A percentile compares a stretch with the other conserved stretches of the same genome.
Evolutionary conservation across 2,329 filamentous ascomycete genomes (phyloP).

Genomic region (Clarireedia hainanense): DNA sequence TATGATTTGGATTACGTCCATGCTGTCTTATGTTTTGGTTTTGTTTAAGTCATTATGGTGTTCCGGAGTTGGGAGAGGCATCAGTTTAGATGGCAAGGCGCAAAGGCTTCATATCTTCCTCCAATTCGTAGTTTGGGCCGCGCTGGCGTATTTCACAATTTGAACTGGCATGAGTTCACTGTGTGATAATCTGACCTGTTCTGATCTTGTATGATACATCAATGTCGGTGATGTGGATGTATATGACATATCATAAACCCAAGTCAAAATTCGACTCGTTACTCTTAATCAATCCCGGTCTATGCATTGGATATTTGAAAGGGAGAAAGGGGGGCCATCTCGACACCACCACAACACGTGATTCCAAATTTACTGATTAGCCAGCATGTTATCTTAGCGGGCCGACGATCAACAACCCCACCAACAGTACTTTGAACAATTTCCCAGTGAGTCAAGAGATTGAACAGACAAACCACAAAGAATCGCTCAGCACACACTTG

Average conservation of each 20-base stretch:
- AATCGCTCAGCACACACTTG: background rate
- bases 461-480: background rate
- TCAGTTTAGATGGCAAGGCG: conserved; percentile 2
- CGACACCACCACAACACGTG: background rate
- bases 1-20: conserved; percentile 3
- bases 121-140: background rate
- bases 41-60: background rate
- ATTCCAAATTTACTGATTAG: background rate
- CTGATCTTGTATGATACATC: background rate
- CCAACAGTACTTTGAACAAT: conserved; percentile 9
- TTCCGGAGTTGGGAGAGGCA: conserved; percentile 8
- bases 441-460: conserved; percentile 10
- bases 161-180: background rate
- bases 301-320: background rate
- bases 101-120: background rate
- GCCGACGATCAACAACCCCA: conserved; percentile 6
- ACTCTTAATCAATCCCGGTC: no score
- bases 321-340: background rate
- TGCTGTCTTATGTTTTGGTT: conserved; percentile 1
- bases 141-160: background rate
- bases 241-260: no score
- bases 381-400: conserved; percentile 11
- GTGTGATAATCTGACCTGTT: background rate
- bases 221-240: background rate
- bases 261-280: no score